Conservation (phyloP, 2,329 filamentous ascomycete species). For the Diaporthe velutina region DNA sequence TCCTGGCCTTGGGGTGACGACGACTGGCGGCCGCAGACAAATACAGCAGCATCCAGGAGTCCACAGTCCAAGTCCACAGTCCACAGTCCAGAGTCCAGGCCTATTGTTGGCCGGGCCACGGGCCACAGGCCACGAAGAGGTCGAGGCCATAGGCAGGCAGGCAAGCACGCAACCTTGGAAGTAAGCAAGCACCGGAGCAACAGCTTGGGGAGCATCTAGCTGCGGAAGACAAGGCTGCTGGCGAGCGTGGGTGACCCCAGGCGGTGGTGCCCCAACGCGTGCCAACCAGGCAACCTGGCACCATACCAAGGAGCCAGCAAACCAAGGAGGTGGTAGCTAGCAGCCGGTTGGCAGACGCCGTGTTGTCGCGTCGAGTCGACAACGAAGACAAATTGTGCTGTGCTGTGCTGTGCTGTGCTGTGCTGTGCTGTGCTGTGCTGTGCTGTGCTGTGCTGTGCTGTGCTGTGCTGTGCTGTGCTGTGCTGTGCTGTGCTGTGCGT, state of each 20-base stretch:
- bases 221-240: constrained; percentile 16
- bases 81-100: constrained; percentile 7
- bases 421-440: background rate
- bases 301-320: constrained; percentile 22
- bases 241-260: constrained; percentile 25
- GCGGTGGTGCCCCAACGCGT: constrained; percentile 1
- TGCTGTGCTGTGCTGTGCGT: background rate
- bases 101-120: constrained; percentile 26
- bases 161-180: background rate
- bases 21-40: background rate
- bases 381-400: background rate
- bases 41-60: too few species aligned
- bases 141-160: constrained; percentile 11
- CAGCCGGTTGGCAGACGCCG: constrained; percentile 22
- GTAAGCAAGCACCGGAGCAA: constrained; percentile 5
- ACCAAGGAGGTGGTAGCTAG: constrained; percentile 25
- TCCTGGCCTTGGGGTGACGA: constrained; percentile 3
- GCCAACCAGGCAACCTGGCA: constrained; percentile 7
- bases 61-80: too few species aligned
- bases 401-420: background rate
- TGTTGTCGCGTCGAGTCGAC: background rate
- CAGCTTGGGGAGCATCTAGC: background rate
- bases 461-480: background rate
- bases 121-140: constrained; percentile 5
- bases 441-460: background rate